Base-by-base conservation (phyloP, 164 flowering plant genomes). In the Macadamia tetraphylla region DNA sequence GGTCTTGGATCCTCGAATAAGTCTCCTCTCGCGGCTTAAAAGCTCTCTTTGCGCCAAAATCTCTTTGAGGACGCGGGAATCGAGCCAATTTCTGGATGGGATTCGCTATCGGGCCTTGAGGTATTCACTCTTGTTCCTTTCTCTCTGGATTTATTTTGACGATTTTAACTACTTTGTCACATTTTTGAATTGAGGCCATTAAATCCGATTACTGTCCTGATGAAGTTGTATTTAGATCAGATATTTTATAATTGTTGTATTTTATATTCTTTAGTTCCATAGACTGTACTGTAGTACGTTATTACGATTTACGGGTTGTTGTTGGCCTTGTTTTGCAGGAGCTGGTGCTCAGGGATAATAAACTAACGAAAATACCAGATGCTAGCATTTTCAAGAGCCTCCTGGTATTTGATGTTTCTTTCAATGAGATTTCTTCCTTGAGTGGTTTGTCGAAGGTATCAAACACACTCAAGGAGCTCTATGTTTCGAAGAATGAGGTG, bases 401-500 rank as follows among this genome's bases (percentile, higher is more conserved):
- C 68, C 61, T 87, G 75, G 87, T 92, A 46, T 95, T 92, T 72
- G 99, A 95, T 79, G 88, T 90, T 69, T 95, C 99, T 63, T 95
- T 88, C 84, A 95, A 95, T 70, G 99, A 92, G 78, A 91, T 95
- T 71, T 61, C 87, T 62, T 88, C 97, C 35, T 71, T 86, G 63
- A 70, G 76, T 71, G 97, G 97, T 43, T 40, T 90, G 71, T 82
- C 87, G 15, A 85, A 83, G 71, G 88, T 83, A 68, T 81, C 93
- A 63, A 77, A 66, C 82, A 87, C 86, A 1, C 88, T 95, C 58
- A 88, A 83, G 85, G 99, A 92, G 64, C 93, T 95, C 40, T 95
- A 95, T 73, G 91, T 95, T 29, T 95, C 99, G 1, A 95, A 92
- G 78, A 95, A 92, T 81, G 96, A 92, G 77, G 96, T 95, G 67